Conservation (phyloP, 2,329 filamentous ascomycete genomes). For the Exophiala alcalophila region DNA sequence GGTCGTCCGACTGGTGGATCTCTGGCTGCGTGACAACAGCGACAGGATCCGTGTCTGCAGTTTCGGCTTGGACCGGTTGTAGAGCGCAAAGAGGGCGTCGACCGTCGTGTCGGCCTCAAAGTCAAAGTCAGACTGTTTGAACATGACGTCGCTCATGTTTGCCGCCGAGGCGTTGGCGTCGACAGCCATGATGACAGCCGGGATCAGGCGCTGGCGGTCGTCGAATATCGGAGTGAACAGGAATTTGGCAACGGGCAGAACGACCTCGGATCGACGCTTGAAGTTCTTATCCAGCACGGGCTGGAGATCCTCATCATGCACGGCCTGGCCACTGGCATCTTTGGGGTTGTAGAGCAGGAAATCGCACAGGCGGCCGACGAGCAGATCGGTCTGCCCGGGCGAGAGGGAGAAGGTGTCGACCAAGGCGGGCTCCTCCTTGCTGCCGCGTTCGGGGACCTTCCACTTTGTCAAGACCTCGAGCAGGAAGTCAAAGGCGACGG, state of each 20-base stretch:
- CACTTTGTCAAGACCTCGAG: constrained; percentile 69
- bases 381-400: constrained; percentile 68
- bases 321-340: constrained; percentile 31
- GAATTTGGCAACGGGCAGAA: constrained; percentile 58
- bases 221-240: constrained; percentile 82
- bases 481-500: constrained; percentile 77
- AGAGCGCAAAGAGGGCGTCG: constrained; percentile 66
- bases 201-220: constrained; percentile 77
- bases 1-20: constrained; percentile 66
- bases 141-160: constrained; percentile 79
- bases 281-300: constrained; percentile 36
- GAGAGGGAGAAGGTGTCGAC: constrained; percentile 64
- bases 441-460: constrained; percentile 69
- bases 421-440: constrained; percentile 70
- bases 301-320: constrained; percentile 34
- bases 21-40: constrained; percentile 72
- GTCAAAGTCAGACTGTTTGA: constrained; percentile 70
- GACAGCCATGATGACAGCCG: constrained; percentile 77
- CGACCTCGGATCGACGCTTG: constrained; percentile 31
- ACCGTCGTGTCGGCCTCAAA: constrained; percentile 68
- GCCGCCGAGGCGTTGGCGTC: constrained; percentile 78
- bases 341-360: constrained; percentile 65
- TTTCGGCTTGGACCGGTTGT: constrained; percentile 67
- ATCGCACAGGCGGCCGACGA: constrained; percentile 73
- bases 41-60: constrained; percentile 74